Evolutionary conservation across 768 basidiomycete species (phyloP).

Genomic region (Phallus indusiatus): DNA sequence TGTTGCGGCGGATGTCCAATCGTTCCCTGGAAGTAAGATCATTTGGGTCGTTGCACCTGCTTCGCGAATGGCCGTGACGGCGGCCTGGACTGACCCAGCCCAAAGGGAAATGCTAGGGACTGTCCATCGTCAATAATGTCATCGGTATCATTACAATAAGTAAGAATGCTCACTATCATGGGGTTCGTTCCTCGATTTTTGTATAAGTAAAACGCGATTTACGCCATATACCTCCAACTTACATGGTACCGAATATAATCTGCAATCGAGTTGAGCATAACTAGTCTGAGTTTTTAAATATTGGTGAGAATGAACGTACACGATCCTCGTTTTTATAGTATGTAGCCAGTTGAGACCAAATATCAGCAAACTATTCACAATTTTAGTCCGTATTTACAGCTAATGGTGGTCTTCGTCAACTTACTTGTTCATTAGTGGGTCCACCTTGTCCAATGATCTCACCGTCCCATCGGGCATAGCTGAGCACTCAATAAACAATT

Average conservation of each 20-base stretch:
- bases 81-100: slow-evolving; percentile 47
- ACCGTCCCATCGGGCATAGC: slow-evolving; percentile 49
- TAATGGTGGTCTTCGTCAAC: slow-evolving; percentile 13
- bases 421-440: slow-evolving; percentile 37
- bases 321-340: slow-evolving; percentile 33
- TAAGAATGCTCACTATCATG: slow-evolving; percentile 31
- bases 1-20: slow-evolving; percentile 44
- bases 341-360: slow-evolving; percentile 45
- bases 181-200: slow-evolving; percentile 45
- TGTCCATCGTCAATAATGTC: background rate
- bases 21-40: slow-evolving; percentile 50
- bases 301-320: slow-evolving; percentile 17
- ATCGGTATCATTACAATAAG: background rate
- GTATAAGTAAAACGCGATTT: background rate
- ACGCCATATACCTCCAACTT: slow-evolving; percentile 6
- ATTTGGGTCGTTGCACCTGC: slow-evolving; percentile 46
- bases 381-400: background rate
- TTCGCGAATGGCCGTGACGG: slow-evolving; percentile 50
- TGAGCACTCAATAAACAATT: slow-evolving; percentile 15
- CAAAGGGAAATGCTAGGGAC: slow-evolving; percentile 37
- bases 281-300: background rate
- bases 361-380: slow-evolving; percentile 31
- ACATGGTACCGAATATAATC: slow-evolving; percentile 6
- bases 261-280: background rate
- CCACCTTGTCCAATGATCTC: slow-evolving; percentile 56